A percentile compares a stretch with the other conserved stretches of the same genome.
Evolutionary conservation across 2,329 filamentous ascomycete species (phyloP).

Genomic region (Penicillium sp.): DNA sequence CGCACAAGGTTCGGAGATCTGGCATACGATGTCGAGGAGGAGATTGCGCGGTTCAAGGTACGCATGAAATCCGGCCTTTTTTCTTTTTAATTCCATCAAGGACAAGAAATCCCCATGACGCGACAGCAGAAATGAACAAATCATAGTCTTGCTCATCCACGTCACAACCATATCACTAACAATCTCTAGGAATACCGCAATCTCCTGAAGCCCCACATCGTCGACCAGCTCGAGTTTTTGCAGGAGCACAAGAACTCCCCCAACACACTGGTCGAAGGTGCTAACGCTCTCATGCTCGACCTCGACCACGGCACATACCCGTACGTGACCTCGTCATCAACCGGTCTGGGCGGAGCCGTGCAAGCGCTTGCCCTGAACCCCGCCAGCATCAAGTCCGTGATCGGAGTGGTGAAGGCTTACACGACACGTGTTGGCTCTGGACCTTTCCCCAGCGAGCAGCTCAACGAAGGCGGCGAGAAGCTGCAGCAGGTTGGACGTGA

Average conservation of each 20-base stretch:
- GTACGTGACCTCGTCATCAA: slow-evolving; percentile 50
- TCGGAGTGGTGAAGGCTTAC: slow-evolving; percentile 67
- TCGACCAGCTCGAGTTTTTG: slow-evolving; percentile 53
- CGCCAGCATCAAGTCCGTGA: slow-evolving; percentile 56
- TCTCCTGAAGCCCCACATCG: slow-evolving; percentile 39
- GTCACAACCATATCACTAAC: slow-evolving; percentile 1
- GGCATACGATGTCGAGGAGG: slow-evolving; percentile 60
- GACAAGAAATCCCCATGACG: neutral
- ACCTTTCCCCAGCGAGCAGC: slow-evolving; percentile 63
- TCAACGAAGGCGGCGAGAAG: slow-evolving; percentile 57
- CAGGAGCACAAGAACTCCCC: slow-evolving; percentile 55
- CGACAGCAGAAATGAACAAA: neutral
- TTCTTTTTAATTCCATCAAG: neutral
- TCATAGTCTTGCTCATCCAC: neutral
- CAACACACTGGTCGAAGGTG: slow-evolving; percentile 62
- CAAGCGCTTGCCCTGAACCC: slow-evolving; percentile 61
- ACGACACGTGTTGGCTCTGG: slow-evolving; percentile 61
- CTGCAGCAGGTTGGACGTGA: slow-evolving; percentile 58
- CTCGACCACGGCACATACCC: slow-evolving; percentile 55
- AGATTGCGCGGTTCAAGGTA: slow-evolving; percentile 59
- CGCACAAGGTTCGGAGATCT: slow-evolving; percentile 60
- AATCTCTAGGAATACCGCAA: slow-evolving; percentile 37
- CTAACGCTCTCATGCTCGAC: slow-evolving; percentile 65
- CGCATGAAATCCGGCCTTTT: slow-evolving; percentile 1
- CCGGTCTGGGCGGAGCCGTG: slow-evolving; percentile 52